Evolutionary conservation across 345 rosid species (phyloP).

Genomic region (Salix brachista): DNA sequence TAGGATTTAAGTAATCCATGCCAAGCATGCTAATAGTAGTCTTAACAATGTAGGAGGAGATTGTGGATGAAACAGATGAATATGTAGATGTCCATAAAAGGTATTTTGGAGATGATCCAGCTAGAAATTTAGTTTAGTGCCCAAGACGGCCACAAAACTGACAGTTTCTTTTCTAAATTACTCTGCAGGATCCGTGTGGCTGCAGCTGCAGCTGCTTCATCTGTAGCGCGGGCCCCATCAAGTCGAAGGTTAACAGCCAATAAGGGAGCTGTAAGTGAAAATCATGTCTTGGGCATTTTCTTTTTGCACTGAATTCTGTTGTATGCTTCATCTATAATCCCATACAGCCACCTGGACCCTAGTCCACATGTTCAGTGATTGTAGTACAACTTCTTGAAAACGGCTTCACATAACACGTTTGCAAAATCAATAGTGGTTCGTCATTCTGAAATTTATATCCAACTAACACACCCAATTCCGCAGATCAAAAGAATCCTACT

Average conservation of each 20-base stretch:
- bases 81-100: conserved; percentile 94
- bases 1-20: background rate
- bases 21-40: background rate
- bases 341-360: background rate
- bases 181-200: conserved; percentile 85
- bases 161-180: background rate
- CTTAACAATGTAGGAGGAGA: conserved; percentile 66
- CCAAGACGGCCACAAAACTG: background rate
- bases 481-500: background rate
- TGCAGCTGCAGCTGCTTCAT: conserved; percentile 94
- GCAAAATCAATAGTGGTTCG: background rate
- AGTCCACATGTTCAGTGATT: background rate
- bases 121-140: background rate
- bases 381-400: background rate
- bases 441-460: background rate
- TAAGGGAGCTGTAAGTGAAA: conserved; percentile 52
- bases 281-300: background rate
- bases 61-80: conserved; percentile 98
- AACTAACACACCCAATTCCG: background rate
- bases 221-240: conserved; percentile 83
- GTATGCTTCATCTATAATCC: background rate
- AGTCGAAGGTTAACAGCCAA: conserved; percentile 58
- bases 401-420: background rate
- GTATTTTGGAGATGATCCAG: conserved; percentile 23
- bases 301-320: background rate